phyloP scores from a whole-genome alignment of 2,329 filamentous ascomycete genomes.

The Penicillium freii region DNA sequence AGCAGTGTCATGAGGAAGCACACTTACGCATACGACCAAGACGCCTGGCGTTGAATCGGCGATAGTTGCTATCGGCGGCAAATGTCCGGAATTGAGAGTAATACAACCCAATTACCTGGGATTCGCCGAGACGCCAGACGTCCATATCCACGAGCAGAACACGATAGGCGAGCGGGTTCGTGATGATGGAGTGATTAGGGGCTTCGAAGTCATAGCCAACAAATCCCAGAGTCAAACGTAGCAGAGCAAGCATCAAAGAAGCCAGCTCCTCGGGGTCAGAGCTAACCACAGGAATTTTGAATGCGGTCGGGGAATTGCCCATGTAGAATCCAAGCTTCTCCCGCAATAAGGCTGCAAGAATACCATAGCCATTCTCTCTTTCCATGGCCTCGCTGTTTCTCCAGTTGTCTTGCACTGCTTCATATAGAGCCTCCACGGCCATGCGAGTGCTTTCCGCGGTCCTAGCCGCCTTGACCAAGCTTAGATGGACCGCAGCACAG shows the following conservation, averaged over 20 bases:
- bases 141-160: conserved; percentile 90
- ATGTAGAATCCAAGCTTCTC: conserved; percentile 63
- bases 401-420: conserved; percentile 87
- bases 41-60: conserved; percentile 85
- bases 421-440: conserved; percentile 79
- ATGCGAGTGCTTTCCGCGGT: conserved; percentile 69
- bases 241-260: conserved; percentile 57
- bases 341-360: conserved; percentile 77
- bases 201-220: conserved; percentile 81
- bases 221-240: conserved; percentile 77
- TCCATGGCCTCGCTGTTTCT: conserved; percentile 98
- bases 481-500: conserved; percentile 79
- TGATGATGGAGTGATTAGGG: conserved; percentile 84
- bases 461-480: conserved; percentile 74
- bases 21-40: conserved; percentile 83
- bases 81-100: conserved; percentile 91
- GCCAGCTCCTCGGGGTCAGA: conserved; percentile 49
- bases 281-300: conserved; percentile 40
- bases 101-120: conserved; percentile 79
- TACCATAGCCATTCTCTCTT: conserved; percentile 87
- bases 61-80: conserved; percentile 83
- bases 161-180: conserved; percentile 92
- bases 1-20: background rate
- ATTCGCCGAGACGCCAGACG: conserved; percentile 79
- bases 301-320: conserved; percentile 39